Evolutionary conservation across 2,329 filamentous ascomycete genomes (phyloP).

Genomic region (Hawksworthiomyces lignivorus): DNA sequence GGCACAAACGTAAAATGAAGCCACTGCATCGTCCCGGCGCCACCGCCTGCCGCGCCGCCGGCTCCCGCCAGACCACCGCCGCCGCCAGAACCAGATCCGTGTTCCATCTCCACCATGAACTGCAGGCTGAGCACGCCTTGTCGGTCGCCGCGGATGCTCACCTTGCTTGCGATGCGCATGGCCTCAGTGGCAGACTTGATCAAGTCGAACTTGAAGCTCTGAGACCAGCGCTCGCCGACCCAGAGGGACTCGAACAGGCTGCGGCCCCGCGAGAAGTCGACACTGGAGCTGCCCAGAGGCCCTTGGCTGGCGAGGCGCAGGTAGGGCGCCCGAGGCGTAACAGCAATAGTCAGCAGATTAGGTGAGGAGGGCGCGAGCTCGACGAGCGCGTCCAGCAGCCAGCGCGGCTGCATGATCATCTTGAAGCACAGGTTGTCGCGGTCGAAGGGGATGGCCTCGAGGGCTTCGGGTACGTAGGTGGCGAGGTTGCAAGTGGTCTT

Average conservation of each 20-base stretch:
- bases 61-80: background rate
- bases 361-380: constrained; percentile 68
- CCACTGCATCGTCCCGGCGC: constrained; percentile 57
- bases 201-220: constrained; percentile 80
- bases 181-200: constrained; percentile 80
- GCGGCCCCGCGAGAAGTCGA: constrained; percentile 58
- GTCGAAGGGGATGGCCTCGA: constrained; percentile 82
- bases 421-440: constrained; percentile 76
- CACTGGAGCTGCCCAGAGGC: constrained; percentile 53
- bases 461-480: constrained; percentile 71
- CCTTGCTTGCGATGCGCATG: constrained; percentile 90
- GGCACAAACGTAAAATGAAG: constrained; percentile 80
- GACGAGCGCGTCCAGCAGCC: constrained; percentile 62
- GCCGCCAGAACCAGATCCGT: background rate
- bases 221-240: constrained; percentile 51
- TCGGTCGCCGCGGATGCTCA: constrained; percentile 78
- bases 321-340: constrained; percentile 58
- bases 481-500: constrained; percentile 84
- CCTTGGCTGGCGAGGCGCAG: constrained; percentile 64
- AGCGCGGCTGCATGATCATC: constrained; percentile 81
- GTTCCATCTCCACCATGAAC: constrained; percentile 86
- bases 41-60: background rate
- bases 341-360: constrained; percentile 60
- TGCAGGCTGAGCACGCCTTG: constrained; percentile 91
- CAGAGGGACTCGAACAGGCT: constrained; percentile 69